Evolutionary conservation across 495 filamentous ascomycete genomes (phyloP).

Genomic region (Hyaloscypha variabilis): DNA sequence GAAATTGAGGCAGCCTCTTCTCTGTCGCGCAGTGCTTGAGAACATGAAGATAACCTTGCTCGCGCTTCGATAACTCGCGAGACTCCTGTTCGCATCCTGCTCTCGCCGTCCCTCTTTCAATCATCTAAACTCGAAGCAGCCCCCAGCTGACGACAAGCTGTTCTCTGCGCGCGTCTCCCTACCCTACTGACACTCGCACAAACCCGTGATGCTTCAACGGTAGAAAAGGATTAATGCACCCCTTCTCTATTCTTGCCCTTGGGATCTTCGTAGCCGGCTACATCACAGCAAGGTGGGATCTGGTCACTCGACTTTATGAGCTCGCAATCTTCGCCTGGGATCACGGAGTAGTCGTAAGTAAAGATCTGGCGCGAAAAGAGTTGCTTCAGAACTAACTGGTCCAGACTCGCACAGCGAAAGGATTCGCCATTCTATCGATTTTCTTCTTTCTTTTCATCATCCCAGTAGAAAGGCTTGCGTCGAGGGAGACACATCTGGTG

Average conservation of each 20-base stretch:
- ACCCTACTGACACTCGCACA: slow-evolving; percentile 2
- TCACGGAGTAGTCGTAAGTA: slow-evolving; percentile 92
- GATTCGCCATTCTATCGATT: slow-evolving; percentile 71
- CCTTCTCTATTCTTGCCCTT: slow-evolving; percentile 89
- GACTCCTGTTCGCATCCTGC: neutral
- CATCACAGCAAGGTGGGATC: slow-evolving; percentile 97
- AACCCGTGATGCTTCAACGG: slow-evolving; percentile 27
- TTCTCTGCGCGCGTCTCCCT: neutral
- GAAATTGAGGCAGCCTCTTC: slow-evolving; percentile 9
- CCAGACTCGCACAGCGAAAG: slow-evolving; percentile 64
- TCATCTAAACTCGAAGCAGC: neutral
- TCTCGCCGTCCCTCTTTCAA: neutral
- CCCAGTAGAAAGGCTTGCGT: slow-evolving; percentile 72
- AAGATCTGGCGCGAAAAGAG: neutral
- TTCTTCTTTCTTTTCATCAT: slow-evolving; percentile 78
- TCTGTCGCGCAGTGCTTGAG: neutral
- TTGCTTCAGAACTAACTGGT: slow-evolving; percentile 8
- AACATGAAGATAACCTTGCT: slow-evolving; percentile 6
- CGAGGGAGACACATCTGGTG: slow-evolving; percentile 67
- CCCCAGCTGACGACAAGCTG: neutral
- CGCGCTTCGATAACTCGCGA: slow-evolving; percentile 18
- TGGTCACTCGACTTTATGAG: slow-evolving; percentile 94
- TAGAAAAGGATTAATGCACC: slow-evolving; percentile 74
- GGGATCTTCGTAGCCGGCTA: slow-evolving; percentile 99
- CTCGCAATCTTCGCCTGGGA: slow-evolving; percentile 97